Base-by-base conservation (phyloP, 78 protist genomes). In the Polysphondylium violaceum region DNA sequence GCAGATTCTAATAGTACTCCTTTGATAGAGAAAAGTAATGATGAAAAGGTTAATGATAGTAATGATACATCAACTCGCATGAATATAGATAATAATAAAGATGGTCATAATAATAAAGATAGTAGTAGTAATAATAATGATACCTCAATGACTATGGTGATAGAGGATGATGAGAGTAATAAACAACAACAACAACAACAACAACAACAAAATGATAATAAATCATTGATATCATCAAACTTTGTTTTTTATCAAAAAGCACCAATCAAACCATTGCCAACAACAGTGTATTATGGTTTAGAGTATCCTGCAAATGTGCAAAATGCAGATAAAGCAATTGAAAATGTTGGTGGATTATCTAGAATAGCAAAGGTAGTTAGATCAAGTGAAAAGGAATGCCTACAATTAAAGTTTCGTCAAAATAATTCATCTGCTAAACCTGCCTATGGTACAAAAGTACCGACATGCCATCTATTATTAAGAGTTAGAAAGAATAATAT, bases 251-350 rank as follows among this genome's bases (percentile, higher is more conserved):
- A 65, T 67, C 33, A 67, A 9, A 79, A 33, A 27, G 88, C 76
- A 36, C 36, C 59, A 41, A 38, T 35, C 8, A 63, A 61, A 53
- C 38, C 36, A 11, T 31, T 79, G 47, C 75, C 90, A 25, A 63
- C 50, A 3, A 69, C 25, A 17, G 71, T 72, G 4, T 83, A 83
- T 40, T 83, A 69, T 58, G 90, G 78, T 8, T 38, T 83, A 5
- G 75, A 83, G 53, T 55, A 63, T 56, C 90, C 90, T 2, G 90
- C 81, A 0, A 83, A 83, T 58, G 90, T 83, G 27, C 71, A 53
- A 21, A 83, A 83, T 21, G 29, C 31, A 23, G 78, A 83, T 11
- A 38, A 56, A 27, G 76, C 79, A 2, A 35, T 83, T 14, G 78
- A 83, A n/a, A 21, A 58, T 2, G 63, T 83, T 14, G 90, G 90